phyloP scores from a whole-genome alignment of 2,329 filamentous ascomycete species.

The Herpotrichia juniperi region DNA sequence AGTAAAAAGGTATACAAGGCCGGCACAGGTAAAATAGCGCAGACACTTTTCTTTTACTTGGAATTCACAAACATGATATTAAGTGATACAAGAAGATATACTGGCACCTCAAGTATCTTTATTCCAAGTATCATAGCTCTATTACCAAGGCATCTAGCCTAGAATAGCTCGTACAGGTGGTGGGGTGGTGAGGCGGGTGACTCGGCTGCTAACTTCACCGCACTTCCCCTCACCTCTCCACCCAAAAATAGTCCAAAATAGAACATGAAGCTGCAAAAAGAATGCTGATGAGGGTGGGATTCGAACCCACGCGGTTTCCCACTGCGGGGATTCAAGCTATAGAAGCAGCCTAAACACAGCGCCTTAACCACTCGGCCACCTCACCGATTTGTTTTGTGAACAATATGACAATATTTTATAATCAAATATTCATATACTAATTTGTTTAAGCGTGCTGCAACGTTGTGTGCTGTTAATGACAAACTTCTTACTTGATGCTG shows the following conservation, averaged over 20 bases:
- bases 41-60: no score
- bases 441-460: no score
- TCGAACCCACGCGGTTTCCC: conserved; percentile 31
- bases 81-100: no score
- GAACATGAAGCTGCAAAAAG: background rate
- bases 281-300: conserved; percentile 30
- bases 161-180: no score
- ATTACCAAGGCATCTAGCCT: background rate
- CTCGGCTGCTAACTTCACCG: background rate
- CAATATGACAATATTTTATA: background rate
- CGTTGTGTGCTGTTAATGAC: no score
- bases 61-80: no score
- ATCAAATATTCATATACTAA: no score
- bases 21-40: no score
- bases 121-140: background rate
- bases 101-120: no score
- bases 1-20: no score
- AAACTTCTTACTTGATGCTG: no score
- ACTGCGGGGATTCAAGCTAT: conserved; percentile 26
- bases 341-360: conserved; percentile 35
- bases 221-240: background rate
- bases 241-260: background rate
- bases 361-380: conserved; percentile 39
- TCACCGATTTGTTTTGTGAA: conserved; percentile 10
- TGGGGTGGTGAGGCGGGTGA: background rate